Conservation (phyloP, 2,329 filamentous ascomycete species). For the Stachybotrys chlorohalonatus region DNA sequence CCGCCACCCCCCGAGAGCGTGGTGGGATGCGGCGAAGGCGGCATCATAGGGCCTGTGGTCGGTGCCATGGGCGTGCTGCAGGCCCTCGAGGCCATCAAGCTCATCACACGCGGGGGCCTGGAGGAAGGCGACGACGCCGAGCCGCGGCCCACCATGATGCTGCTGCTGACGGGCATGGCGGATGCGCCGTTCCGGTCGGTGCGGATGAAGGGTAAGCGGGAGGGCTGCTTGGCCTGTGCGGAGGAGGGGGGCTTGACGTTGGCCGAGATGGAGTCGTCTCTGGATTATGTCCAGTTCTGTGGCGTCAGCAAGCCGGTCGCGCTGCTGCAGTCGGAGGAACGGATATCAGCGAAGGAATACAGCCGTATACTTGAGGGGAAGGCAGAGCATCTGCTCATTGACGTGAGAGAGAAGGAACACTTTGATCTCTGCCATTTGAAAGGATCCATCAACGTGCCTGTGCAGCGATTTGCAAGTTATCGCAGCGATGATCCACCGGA, state of each 20-base stretch:
- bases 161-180: conserved; percentile 39
- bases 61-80: conserved; percentile 90
- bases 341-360: conserved; percentile 59
- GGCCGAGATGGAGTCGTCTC: conserved; percentile 49
- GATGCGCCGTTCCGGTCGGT: conserved; percentile 59
- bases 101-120: conserved; percentile 45
- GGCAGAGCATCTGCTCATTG: conserved; percentile 53
- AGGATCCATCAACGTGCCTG: conserved; percentile 64
- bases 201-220: conserved; percentile 58
- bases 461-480: conserved; percentile 46
- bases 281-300: conserved; percentile 85
- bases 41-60: conserved; percentile 85
- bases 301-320: conserved; percentile 49
- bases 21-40: conserved; percentile 82
- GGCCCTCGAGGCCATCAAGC: conserved; percentile 78
- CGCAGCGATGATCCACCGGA: conserved; percentile 18
- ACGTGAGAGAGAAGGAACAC: conserved; percentile 78
- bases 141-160: conserved; percentile 21
- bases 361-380: conserved; percentile 15
- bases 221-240: conserved; percentile 71
- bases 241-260: conserved; percentile 47
- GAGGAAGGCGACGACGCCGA: conserved; percentile 7
- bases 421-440: conserved; percentile 71
- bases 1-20: conserved; percentile 79
- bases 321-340: conserved; percentile 52